Evolutionary conservation across 371 early-diverging fungal genomes (phyloP), one percentile per base, ranked within the genome.

Genomic region (Saksenaea vasiformis): DNA sequence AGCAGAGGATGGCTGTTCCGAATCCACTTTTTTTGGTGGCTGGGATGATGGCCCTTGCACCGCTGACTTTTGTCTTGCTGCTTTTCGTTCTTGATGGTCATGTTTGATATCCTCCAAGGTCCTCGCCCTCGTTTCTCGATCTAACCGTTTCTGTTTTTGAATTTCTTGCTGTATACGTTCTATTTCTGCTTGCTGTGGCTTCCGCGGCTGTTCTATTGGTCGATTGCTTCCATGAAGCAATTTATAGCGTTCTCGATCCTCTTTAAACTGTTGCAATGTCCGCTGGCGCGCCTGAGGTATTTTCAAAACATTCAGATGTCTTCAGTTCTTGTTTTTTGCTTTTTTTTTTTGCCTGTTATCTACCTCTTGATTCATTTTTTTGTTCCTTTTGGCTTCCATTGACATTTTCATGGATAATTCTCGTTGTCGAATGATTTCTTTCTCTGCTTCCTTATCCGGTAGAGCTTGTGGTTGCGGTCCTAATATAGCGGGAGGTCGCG

Each of bases 121-220:
- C 24, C 61, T 57, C 35, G 43, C 56, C 34, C 60, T 70, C 2
- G 67, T 74, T 39, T 69, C 70, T 60, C 79, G 79, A 4, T 76
- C 83, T 24, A 43, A 26, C 44, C 79, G 66, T 54, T 80, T 71
- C 58, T 78, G 77, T 41, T 84, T 76, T 59, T 82, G 72, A 11
- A 72, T 24, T 27, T 74, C 74, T 61, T 74, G 51, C 1, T 19
- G 10, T 47, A 47, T 2, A 10, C 51, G 51, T 65, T 14, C 60
- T 36, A 11, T 58, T 53, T 31, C 59, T 43, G 22, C 35, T 22
- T 17, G 10, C 3, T 47, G n/a, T n/a, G 10, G n/a, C 7, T 47
- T 47, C 22, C 22, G 19, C 5, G 3, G 22, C 51, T 22, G 1
- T 5, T 0, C 22, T 22, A 22, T 22, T 22, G 51, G 8, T 5